Evolutionary conservation across 768 basidiomycete genomes (phyloP).

Genomic region (Mycena maculata): DNA sequence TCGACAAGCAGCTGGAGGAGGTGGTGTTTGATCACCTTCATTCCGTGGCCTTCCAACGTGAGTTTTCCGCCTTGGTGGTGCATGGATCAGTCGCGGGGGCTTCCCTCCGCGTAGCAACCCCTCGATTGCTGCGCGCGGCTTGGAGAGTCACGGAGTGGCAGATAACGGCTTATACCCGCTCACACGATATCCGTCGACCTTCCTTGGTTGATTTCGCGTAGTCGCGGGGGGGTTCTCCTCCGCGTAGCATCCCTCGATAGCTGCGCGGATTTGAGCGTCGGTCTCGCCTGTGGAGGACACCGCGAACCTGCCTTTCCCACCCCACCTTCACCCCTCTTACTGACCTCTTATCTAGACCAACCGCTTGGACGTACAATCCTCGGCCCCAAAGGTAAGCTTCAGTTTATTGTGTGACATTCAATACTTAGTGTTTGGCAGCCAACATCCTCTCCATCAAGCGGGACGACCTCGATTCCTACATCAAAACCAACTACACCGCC

Average conservation of each 20-base stretch:
- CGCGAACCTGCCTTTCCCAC: not conserved
- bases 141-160: not conserved
- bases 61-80: slow-evolving; percentile 41
- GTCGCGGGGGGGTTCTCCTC: too few relatives aligned
- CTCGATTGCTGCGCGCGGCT: not conserved
- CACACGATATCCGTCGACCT: too few relatives aligned
- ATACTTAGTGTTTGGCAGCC: slow-evolving; percentile 40
- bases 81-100: not conserved
- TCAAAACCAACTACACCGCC: slow-evolving; percentile 97
- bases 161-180: too few relatives aligned
- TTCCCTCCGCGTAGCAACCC: not conserved
- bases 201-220: too few relatives aligned
- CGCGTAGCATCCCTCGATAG: too few relatives aligned
- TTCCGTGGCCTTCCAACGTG: slow-evolving; percentile 95
- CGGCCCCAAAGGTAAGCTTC: slow-evolving; percentile 73
- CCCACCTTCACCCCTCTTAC: not conserved
- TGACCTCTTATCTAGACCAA: slow-evolving; percentile 68
- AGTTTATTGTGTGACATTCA: not conserved
- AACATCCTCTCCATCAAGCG: slow-evolving; percentile 97
- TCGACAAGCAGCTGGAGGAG: slow-evolving; percentile 98
- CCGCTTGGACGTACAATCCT: slow-evolving; percentile 97
- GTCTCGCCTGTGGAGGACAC: too few relatives aligned
- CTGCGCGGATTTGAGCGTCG: too few relatives aligned
- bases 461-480: slow-evolving; percentile 89
- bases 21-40: slow-evolving; percentile 99